These are phyloP conservation scores for Cyclospora cayetanensis DNA, from an alignment of 169 alveolate genomes.

Conservation along the genomic window DNA sequence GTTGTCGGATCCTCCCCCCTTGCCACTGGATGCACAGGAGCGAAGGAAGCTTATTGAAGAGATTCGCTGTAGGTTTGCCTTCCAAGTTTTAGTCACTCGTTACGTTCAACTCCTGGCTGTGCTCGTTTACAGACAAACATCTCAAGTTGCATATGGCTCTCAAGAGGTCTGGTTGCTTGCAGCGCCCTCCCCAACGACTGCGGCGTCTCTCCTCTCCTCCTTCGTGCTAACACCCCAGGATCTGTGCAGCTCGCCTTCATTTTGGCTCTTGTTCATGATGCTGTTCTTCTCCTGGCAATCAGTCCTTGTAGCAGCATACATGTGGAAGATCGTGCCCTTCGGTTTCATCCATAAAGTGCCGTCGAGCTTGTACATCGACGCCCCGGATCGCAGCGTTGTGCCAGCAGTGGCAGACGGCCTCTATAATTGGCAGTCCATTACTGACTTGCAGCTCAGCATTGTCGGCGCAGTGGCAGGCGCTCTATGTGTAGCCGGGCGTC, in stretches of 20 bases:
- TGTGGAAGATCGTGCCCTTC: slow-evolving; percentile 68
- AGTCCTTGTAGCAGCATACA: slow-evolving; percentile 53
- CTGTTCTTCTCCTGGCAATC: slow-evolving; percentile 71
- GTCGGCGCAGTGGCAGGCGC: slow-evolving; percentile 71
- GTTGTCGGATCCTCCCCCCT: slow-evolving; percentile 55
- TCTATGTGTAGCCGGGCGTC: slow-evolving; percentile 63
- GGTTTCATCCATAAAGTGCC: slow-evolving; percentile 30
- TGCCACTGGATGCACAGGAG: slow-evolving; percentile 52
- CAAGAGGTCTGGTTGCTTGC: slow-evolving; percentile 26
- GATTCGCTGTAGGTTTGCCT: slow-evolving; percentile 36
- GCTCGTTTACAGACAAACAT: no score
- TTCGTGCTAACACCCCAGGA: slow-evolving; percentile 72
- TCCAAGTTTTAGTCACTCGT: no score
- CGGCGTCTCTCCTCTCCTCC: slow-evolving; percentile 59
- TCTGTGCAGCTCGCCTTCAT: slow-evolving; percentile 66
- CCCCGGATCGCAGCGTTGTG: slow-evolving; percentile 27
- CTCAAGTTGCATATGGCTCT: no score
- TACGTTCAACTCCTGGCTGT: no score
- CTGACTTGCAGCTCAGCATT: slow-evolving; percentile 52
- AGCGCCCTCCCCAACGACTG: slow-evolving; percentile 54
- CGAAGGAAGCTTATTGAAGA: slow-evolving; percentile 50
- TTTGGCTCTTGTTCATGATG: slow-evolving; percentile 70
- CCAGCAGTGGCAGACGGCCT: slow-evolving; percentile 35
- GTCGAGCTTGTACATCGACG: neutral
- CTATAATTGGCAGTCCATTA: slow-evolving; percentile 27